These are phyloP conservation scores for Solanum piurae DNA, from an alignment of 257 asterid species.

Conservation along the genomic window DNA sequence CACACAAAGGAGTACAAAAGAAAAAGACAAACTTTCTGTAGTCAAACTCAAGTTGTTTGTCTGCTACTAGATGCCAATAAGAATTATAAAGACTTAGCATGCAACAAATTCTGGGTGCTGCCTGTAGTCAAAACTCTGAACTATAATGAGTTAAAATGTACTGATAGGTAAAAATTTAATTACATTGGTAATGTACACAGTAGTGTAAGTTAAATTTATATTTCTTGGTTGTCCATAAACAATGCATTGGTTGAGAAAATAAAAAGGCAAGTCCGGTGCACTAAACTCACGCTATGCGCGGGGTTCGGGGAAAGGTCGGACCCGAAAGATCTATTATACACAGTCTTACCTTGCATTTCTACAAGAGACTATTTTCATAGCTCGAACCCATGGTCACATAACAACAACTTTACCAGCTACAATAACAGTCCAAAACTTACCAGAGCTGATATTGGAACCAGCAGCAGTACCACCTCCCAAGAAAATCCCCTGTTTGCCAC, in stretches of 20 bases:
- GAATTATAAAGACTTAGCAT: not conserved
- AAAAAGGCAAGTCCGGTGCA: not conserved
- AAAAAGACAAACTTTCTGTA: not conserved
- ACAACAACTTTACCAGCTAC: not conserved
- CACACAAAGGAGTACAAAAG: not conserved
- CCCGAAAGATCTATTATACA: not conserved
- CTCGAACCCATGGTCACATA: not conserved
- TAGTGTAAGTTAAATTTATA: not conserved
- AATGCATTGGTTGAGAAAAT: not conserved
- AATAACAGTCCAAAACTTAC: constrained; percentile 21
- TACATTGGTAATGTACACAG: not conserved
- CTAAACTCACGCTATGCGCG: not conserved
- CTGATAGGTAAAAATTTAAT: not conserved
- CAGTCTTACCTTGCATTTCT: not conserved
- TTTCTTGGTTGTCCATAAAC: not conserved
- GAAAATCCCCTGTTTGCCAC: constrained; percentile 56
- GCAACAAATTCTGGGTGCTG: not conserved
- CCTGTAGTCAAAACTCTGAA: not conserved
- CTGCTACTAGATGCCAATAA: not conserved
- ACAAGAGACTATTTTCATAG: not conserved
- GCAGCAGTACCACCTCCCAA: constrained; percentile 72
- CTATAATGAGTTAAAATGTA: not conserved
- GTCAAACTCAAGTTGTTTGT: not conserved
- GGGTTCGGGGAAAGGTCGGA: not conserved
- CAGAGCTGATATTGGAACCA: constrained; percentile 75